phyloP scores from a whole-genome alignment of 495 filamentous ascomycete genomes.

The Neurospora terricola region DNA sequence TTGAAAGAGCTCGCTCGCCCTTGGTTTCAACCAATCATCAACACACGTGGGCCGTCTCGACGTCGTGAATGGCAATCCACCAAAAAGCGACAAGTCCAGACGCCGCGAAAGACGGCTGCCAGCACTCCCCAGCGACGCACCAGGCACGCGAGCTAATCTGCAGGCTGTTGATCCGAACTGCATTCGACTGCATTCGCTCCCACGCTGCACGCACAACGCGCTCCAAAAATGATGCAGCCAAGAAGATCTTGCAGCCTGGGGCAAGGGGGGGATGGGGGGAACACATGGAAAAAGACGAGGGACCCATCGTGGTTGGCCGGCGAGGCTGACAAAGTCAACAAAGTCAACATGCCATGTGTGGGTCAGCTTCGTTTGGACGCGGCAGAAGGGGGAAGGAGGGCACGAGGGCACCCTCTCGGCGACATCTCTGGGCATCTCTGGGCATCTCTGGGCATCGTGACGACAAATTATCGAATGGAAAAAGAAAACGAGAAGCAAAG shows the following conservation, averaged over 20 bases:
- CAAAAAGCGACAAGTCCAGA: background rate
- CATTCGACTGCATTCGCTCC: background rate
- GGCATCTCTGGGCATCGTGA: background rate
- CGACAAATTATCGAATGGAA: background rate
- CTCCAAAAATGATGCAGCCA: background rate
- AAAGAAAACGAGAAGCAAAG: background rate
- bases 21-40: constrained; percentile 6
- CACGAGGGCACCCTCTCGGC: background rate
- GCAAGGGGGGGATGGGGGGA: background rate
- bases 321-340: background rate
- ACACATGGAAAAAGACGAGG: background rate
- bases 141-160: constrained; percentile 2
- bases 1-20: background rate
- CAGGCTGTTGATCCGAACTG: background rate
- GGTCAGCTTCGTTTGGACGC: background rate
- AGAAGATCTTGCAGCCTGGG: background rate
- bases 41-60: constrained; percentile 10
- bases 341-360: background rate
- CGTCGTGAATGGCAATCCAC: constrained; percentile 5
- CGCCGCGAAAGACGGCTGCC: background rate
- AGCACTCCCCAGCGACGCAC: background rate
- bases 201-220: background rate
- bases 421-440: background rate
- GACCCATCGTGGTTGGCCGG: background rate
- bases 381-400: background rate